These are phyloP conservation scores for Reticulascus tulasneorum DNA, from an alignment of 2,329 filamentous ascomycete genomes.

Conservation along the genomic window DNA sequence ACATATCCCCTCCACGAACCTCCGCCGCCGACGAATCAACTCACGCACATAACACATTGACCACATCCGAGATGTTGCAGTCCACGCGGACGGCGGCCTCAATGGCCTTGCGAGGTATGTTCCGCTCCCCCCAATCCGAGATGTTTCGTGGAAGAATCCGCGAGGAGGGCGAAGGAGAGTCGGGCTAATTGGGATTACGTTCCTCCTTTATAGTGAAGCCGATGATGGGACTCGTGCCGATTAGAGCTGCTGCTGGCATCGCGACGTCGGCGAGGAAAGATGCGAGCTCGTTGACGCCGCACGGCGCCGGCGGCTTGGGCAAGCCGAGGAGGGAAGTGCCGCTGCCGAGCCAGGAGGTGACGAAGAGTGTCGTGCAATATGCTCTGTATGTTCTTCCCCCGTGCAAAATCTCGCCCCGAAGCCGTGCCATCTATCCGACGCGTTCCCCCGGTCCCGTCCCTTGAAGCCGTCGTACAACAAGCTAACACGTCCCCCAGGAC, in stretches of 20 bases:
- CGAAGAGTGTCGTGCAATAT: conserved; percentile 79
- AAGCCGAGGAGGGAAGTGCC: conserved; percentile 66
- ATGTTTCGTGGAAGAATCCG: not conserved
- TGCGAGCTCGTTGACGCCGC: conserved; percentile 53
- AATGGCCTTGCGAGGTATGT: conserved; percentile 49
- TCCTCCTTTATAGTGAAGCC: conserved; percentile 55
- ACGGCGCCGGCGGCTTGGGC: conserved; percentile 49
- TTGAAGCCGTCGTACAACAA: not conserved
- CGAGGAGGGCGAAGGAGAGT: not conserved
- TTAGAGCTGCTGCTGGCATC: conserved; percentile 61
- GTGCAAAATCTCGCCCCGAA: not conserved
- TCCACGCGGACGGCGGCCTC: conserved; percentile 48
- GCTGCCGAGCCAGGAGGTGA: conserved; percentile 72
- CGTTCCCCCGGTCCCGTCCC: not conserved
- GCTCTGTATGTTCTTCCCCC: conserved; percentile 62
- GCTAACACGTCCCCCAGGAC: conserved; percentile 46
- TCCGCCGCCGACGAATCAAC: conserved; percentile 2
- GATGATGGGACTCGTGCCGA: conserved; percentile 56
- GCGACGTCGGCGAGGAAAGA: conserved; percentile 62
- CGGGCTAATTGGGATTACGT: conserved; percentile 17
- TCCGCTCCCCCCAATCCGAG: conserved; percentile 2
- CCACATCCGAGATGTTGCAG: conserved; percentile 46
- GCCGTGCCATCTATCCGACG: not conserved
- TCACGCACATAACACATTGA: conserved; percentile 12
- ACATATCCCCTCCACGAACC: conserved; percentile 5